A percentile compares a stretch with the other conserved stretches of the same genome.
phyloP scores from a whole-genome alignment of 2,329 filamentous ascomycete genomes.

The Magnaporthales sp. region DNA sequence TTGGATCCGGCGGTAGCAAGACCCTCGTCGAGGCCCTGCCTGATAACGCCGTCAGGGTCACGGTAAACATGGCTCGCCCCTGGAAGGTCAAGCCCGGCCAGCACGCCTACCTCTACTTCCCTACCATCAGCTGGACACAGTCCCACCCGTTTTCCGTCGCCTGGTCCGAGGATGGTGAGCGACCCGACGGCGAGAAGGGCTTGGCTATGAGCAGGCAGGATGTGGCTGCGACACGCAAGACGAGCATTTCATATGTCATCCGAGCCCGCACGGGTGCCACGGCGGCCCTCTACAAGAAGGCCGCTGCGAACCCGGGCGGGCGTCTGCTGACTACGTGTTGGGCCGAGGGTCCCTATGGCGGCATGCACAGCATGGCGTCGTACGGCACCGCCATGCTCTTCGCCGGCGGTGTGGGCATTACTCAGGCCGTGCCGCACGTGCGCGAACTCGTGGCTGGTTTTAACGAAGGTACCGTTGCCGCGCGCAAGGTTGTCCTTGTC shows the following conservation, averaged over 20 bases:
- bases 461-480: constrained; percentile 59
- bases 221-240: constrained; percentile 47
- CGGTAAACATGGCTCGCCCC: constrained; percentile 65
- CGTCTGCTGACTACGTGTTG: constrained; percentile 55
- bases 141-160: constrained; percentile 74
- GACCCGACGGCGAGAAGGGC: constrained; percentile 34
- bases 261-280: constrained; percentile 69
- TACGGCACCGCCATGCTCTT: constrained; percentile 75
- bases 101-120: constrained; percentile 74
- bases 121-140: constrained; percentile 60
- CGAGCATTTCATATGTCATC: constrained; percentile 62
- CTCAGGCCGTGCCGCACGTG: constrained; percentile 69
- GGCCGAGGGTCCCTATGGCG: constrained; percentile 72
- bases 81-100: constrained; percentile 69
- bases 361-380: constrained; percentile 60
- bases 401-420: constrained; percentile 73
- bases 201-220: constrained; percentile 52
- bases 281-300: constrained; percentile 58
- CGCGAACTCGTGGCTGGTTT: constrained; percentile 63
- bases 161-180: constrained; percentile 63
- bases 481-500: constrained; percentile 63
- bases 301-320: constrained; percentile 50
- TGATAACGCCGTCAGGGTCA: constrained; percentile 66
- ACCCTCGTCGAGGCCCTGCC: constrained; percentile 68
- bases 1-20: constrained; percentile 56